Evolutionary conservation across 1,284 basidiomycete species (phyloP).

Genomic region (Garcileccinum viscosum): DNA sequence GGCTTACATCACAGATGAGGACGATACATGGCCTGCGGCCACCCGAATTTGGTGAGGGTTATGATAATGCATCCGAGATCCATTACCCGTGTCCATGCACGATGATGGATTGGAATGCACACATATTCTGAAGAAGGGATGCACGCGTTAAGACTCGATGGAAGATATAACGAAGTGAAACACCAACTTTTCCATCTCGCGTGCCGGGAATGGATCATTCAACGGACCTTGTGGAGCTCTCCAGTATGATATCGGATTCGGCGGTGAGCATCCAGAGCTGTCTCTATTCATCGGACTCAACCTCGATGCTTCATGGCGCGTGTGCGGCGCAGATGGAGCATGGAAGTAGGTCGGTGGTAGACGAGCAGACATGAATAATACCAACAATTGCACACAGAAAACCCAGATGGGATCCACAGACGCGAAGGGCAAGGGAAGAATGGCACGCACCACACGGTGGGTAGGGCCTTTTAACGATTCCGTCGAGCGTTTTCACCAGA

Average conservation of each 20-base stretch:
- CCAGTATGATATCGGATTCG: slow-evolving; percentile 12
- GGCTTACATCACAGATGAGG: slow-evolving; percentile 11
- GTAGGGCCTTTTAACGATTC: slow-evolving; percentile 17
- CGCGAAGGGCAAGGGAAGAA: not conserved
- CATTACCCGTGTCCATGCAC: not conserved
- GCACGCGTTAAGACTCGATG: slow-evolving; percentile 6
- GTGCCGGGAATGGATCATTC: not conserved
- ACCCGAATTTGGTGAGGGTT: not conserved
- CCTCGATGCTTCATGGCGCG: slow-evolving; percentile 10
- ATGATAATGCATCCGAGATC: not conserved
- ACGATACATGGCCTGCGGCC: not conserved
- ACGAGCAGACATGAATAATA: slow-evolving; percentile 20
- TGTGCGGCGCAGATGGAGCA: not conserved
- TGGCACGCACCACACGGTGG: not conserved
- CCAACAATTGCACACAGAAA: not conserved
- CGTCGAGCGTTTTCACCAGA: not conserved
- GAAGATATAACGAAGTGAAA: not conserved
- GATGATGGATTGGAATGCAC: not conserved
- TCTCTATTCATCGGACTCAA: slow-evolving; percentile 16
- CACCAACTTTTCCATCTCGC: slow-evolving; percentile 17
- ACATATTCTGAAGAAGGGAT: slow-evolving; percentile 11
- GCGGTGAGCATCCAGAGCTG: not conserved
- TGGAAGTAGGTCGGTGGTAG: slow-evolving; percentile 3
- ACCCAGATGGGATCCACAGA: not conserved
- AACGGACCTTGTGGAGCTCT: not conserved